These are phyloP conservation scores for Alnus rubra DNA, from an alignment of 306 rosid genomes.

Conservation along the genomic window DNA sequence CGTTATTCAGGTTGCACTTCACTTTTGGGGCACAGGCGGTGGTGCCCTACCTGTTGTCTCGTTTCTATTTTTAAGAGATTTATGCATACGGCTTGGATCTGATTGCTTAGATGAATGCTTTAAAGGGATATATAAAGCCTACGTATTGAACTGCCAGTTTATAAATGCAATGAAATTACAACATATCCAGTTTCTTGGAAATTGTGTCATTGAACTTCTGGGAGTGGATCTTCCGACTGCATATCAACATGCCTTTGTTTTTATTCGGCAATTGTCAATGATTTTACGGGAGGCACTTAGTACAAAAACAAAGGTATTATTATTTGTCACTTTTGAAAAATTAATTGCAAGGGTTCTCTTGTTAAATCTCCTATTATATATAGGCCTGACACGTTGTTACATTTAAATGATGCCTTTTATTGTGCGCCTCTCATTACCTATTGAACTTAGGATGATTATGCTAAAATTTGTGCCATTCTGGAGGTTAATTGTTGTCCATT, in stretches of 20 bases:
- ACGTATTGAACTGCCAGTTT: conserved; percentile 89
- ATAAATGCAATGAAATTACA: conserved; percentile 77
- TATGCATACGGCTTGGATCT: conserved; percentile 81
- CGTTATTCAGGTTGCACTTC: conserved; percentile 73
- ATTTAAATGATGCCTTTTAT: conserved; percentile 3
- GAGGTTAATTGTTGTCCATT: background rate
- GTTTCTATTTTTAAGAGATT: conserved; percentile 71
- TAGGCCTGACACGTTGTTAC: background rate
- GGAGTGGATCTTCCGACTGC: conserved; percentile 79
- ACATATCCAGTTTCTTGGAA: conserved; percentile 80
- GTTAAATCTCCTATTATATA: conserved; percentile 17
- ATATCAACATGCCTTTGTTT: conserved; percentile 87
- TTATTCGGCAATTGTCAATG: conserved; percentile 91
- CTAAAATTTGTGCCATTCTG: background rate
- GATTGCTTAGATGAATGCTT: conserved; percentile 87
- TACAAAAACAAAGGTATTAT: conserved; percentile 81
- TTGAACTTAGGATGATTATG: background rate
- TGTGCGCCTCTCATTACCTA: background rate
- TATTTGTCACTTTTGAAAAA: background rate
- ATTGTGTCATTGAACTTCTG: conserved; percentile 76
- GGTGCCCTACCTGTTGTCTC: conserved; percentile 87
- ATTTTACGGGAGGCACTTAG: conserved; percentile 85
- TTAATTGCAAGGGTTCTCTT: background rate
- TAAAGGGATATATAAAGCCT: conserved; percentile 92
- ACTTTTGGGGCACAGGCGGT: conserved; percentile 97